Evolutionary conservation across 805 yeast species (phyloP).

Genomic region (Grigorovia yakushimaensis): DNA sequence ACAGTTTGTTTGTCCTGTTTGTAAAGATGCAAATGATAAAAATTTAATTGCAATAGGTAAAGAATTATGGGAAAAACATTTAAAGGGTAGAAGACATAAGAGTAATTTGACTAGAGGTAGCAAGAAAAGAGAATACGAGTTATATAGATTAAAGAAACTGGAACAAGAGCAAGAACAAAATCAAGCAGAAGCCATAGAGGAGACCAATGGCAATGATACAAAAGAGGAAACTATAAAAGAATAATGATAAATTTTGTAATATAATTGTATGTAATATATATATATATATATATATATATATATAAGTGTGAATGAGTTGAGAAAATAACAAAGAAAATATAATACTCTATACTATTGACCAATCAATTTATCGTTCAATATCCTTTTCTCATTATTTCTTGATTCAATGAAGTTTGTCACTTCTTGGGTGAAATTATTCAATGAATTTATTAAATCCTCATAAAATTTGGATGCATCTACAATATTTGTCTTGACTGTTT

Average conservation of each 20-base stretch:
- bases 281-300: too few species aligned
- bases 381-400: conserved; percentile 45
- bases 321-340: too few species aligned
- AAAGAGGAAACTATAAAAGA: neutral
- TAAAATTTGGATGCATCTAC: conserved; percentile 67
- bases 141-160: conserved; percentile 24
- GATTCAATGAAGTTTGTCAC: conserved; percentile 43
- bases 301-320: too few species aligned
- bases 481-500: conserved; percentile 50
- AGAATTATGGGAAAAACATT: conserved; percentile 59
- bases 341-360: too few species aligned
- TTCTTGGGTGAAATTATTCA: conserved; percentile 36
- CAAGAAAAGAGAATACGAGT: conserved; percentile 45
- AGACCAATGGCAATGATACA: too few species aligned
- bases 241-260: neutral
- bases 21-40: conserved; percentile 47
- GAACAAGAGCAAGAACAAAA: neutral
- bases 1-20: conserved; percentile 57
- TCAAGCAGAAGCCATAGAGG: neutral
- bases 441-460: conserved; percentile 43
- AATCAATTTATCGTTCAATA: conserved; percentile 31
- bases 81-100: conserved; percentile 58
- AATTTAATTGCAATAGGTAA: conserved; percentile 63
- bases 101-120: conserved; percentile 39
- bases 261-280: too few species aligned